Conservation (phyloP, 306 rosid genomes). For the Cicer bijugum region DNA sequence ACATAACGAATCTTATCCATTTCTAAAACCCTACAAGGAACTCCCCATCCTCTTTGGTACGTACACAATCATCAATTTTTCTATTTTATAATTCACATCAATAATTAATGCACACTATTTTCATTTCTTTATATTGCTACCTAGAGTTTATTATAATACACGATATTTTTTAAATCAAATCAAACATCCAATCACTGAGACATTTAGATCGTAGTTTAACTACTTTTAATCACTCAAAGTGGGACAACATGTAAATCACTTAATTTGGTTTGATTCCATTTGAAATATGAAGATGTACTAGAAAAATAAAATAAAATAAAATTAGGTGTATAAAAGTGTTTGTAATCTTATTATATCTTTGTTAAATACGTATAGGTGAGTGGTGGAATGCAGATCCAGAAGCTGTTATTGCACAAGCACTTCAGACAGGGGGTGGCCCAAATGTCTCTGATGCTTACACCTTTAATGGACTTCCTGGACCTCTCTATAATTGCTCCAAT, state of each 20-base stretch:
- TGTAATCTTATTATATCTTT: background rate
- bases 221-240: no score
- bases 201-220: no score
- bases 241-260: no score
- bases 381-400: constrained; percentile 80
- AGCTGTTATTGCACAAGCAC: constrained; percentile 66
- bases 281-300: no score
- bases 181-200: no score
- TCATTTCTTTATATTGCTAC: no score
- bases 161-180: no score
- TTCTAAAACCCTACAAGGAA: constrained; percentile 61
- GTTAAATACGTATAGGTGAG: constrained; percentile 54
- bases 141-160: background rate
- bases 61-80: background rate
- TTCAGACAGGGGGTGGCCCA: constrained; percentile 68
- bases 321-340: no score
- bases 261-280: no score
- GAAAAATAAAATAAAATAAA: no score
- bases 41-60: constrained; percentile 68
- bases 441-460: constrained; percentile 82
- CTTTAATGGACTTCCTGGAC: constrained; percentile 74
- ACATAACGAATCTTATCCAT: constrained; percentile 61
- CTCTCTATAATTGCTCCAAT: constrained; percentile 72
- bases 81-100: background rate
- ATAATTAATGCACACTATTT: background rate